Conservation (phyloP, 176 grass and related monocot species). For the Musa itinerans region DNA sequence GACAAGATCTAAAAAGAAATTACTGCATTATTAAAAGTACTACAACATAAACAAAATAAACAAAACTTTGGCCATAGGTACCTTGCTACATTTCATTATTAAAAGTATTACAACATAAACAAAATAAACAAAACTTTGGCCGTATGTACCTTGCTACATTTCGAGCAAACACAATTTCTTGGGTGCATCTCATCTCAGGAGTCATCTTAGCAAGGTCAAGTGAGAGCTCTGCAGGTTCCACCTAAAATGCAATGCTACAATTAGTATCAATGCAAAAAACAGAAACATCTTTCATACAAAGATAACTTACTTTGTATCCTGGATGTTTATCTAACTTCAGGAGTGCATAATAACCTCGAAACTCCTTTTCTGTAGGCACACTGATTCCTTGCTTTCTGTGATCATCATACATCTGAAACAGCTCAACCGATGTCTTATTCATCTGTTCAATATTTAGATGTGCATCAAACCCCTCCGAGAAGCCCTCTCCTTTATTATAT, state of each 20-base stretch:
- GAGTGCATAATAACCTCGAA: constrained; percentile 95
- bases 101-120: neutral
- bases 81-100: constrained; percentile 62
- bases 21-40: neutral
- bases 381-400: constrained; percentile 69
- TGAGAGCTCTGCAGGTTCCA: constrained; percentile 81
- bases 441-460: constrained; percentile 98
- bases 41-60: neutral
- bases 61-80: constrained; percentile 19
- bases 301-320: constrained; percentile 73
- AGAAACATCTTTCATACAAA: constrained; percentile 9
- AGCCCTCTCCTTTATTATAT: constrained; percentile 86
- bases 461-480: constrained; percentile 93
- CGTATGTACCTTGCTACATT: constrained; percentile 69
- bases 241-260: constrained; percentile 39
- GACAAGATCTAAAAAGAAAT: constrained; percentile 50
- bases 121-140: neutral
- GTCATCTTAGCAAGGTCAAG: constrained; percentile 97
- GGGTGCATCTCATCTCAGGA: constrained; percentile 57
- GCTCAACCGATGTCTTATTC: constrained; percentile 92
- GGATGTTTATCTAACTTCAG: constrained; percentile 97
- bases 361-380: constrained; percentile 74
- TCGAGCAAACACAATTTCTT: constrained; percentile 78
- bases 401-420: constrained; percentile 98
- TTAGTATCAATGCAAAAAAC: constrained; percentile 20